phyloP scores from a whole-genome alignment of 1,139 yeast species.

The Debaryomycetaceae sp. region DNA sequence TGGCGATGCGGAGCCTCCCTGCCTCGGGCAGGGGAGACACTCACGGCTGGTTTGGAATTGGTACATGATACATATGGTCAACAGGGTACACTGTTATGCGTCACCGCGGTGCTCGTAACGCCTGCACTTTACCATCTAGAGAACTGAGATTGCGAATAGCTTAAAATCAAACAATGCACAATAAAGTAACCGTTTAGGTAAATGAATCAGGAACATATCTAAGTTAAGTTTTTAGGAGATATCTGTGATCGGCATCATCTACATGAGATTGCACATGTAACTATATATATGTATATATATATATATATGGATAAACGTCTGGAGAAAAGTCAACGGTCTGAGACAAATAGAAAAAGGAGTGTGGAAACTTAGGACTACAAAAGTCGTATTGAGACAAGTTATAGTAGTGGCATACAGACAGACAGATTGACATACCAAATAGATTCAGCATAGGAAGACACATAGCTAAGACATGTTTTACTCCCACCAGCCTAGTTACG shows the following conservation, averaged over 20 bases:
- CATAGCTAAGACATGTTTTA: constrained; percentile 3
- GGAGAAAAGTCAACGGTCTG: background rate
- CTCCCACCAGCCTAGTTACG: constrained; percentile 5
- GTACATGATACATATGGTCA: background rate
- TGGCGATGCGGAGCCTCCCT: background rate
- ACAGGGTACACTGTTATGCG: background rate
- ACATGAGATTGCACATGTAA: background rate
- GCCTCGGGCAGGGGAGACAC: background rate
- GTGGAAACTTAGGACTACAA: background rate
- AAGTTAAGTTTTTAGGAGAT: background rate
- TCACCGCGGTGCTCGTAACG: background rate
- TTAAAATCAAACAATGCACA: background rate
- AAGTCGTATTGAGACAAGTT: background rate
- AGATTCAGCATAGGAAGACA: too few species aligned
- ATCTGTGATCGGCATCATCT: background rate
- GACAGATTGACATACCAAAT: too few species aligned
- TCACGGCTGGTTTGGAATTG: background rate
- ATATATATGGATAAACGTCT: background rate
- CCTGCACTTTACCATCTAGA: background rate
- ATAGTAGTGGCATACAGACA: too few species aligned
- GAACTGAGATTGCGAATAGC: background rate
- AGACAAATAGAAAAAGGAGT: background rate
- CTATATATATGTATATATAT: background rate
- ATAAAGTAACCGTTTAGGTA: background rate
- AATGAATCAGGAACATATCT: background rate